Evolutionary conservation across 1,284 basidiomycete genomes (phyloP).

Genomic region (Trametes polyzona): DNA sequence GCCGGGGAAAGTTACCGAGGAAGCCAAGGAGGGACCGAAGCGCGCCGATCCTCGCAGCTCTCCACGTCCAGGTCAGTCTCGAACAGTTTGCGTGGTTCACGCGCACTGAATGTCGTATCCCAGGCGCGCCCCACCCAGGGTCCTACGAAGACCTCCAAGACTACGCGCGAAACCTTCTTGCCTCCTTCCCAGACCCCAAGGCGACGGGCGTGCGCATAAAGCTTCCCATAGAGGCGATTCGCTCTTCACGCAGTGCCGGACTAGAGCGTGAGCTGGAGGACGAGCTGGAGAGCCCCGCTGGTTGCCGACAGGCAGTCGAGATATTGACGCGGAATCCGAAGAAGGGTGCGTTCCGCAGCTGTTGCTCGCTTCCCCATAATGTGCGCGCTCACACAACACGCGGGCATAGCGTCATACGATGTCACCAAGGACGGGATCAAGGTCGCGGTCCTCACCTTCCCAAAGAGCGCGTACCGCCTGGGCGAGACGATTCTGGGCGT

Average conservation of each 20-base stretch:
- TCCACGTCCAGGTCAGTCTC: neutral
- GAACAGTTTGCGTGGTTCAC: neutral
- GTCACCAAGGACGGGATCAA: constrained; percentile 88
- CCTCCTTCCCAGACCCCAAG: constrained; percentile 44
- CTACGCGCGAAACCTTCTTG: constrained; percentile 48
- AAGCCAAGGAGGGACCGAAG: constrained; percentile 13
- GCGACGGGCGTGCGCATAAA: constrained; percentile 37
- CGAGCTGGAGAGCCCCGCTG: constrained; percentile 54
- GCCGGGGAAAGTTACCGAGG: constrained; percentile 27
- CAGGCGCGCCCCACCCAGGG: constrained; percentile 12
- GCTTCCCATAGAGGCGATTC: constrained; percentile 35
- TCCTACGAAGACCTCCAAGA: constrained; percentile 39
- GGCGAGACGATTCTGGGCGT: constrained; percentile 90
- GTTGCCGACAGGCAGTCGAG: constrained; percentile 90
- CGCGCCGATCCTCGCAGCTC: constrained; percentile 3
- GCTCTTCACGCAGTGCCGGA: constrained; percentile 18
- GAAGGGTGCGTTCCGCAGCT: constrained; percentile 64
- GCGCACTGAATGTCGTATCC: neutral
- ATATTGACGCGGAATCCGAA: constrained; percentile 86
- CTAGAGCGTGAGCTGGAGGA: constrained; percentile 34
- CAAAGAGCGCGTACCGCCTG: constrained; percentile 86
- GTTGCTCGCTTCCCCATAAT: constrained; percentile 2
- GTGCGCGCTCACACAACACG: neutral
- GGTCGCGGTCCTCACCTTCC: constrained; percentile 89
- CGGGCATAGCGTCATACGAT: constrained; percentile 79